Percentiles rank a stretch among this genome's conserved stretches.
Evolutionary conservation across 1,284 basidiomycete genomes (phyloP).

Genomic region (Sanguinoderma infundibulare): DNA sequence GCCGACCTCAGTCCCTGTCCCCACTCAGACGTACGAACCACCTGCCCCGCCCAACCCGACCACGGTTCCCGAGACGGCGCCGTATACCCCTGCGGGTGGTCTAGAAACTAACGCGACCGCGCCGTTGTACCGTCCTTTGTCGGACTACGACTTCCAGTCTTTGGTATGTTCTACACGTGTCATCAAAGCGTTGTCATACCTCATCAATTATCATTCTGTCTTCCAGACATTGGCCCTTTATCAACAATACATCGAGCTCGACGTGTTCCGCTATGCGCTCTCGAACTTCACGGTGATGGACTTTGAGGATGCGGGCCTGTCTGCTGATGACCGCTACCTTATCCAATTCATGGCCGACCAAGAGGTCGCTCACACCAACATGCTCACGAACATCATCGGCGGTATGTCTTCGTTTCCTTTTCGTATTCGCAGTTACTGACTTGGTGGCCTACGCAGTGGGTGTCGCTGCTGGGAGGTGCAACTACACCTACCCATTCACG

Average conservation of each 20-base stretch:
- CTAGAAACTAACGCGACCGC: constrained; percentile 45
- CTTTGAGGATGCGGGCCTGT: constrained; percentile 60
- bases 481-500: constrained; percentile 64
- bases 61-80: constrained; percentile 15
- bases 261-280: constrained; percentile 66
- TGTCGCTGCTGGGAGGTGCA: constrained; percentile 53
- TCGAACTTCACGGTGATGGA: constrained; percentile 56
- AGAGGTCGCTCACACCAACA: constrained; percentile 56
- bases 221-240: constrained; percentile 56
- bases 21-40: neutral
- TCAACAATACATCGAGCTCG: constrained; percentile 67
- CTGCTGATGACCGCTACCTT: constrained; percentile 55
- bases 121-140: constrained; percentile 52
- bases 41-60: constrained; percentile 5
- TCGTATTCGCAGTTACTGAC: constrained; percentile 6
- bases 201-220: neutral
- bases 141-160: constrained; percentile 68
- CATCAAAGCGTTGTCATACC: neutral
- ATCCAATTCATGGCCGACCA: constrained; percentile 65
- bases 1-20: neutral
- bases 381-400: constrained; percentile 55
- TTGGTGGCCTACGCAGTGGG: constrained; percentile 14
- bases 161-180: constrained; percentile 38
- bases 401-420: constrained; percentile 18
- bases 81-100: constrained; percentile 43